Conservation (phyloP, 495 filamentous ascomycete species). For the Acidiella bohemica region DNA sequence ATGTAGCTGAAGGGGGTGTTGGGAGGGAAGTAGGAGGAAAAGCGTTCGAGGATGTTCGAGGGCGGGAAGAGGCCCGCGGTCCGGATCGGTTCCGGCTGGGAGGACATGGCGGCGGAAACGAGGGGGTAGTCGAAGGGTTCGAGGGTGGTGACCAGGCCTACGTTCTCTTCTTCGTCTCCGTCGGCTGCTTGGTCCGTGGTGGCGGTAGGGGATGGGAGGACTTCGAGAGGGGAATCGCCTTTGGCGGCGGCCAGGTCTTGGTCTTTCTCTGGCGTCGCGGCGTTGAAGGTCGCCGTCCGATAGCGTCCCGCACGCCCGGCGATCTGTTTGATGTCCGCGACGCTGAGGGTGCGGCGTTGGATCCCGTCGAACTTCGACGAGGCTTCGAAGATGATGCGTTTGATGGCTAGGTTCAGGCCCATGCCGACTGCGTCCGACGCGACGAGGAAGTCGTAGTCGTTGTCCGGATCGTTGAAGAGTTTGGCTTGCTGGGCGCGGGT, state of each 20-base stretch:
- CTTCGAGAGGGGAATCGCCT: slow-evolving; percentile 5
- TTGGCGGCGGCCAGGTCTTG: slow-evolving; percentile 8
- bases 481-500: slow-evolving; percentile 79
- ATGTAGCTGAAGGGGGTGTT: slow-evolving; percentile 66
- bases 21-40: slow-evolving; percentile 65
- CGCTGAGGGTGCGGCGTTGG: slow-evolving; percentile 37
- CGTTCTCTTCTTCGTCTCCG: slow-evolving; percentile 18
- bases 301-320: slow-evolving; percentile 86
- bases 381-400: slow-evolving; percentile 77
- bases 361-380: slow-evolving; percentile 50
- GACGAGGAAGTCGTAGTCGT: slow-evolving; percentile 85
- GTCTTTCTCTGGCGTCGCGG: slow-evolving; percentile 14
- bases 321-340: slow-evolving; percentile 88
- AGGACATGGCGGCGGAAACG: slow-evolving; percentile 47
- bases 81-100: slow-evolving; percentile 49
- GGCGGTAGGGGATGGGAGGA: not conserved
- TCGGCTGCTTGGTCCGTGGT: slow-evolving; percentile 2
- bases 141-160: slow-evolving; percentile 72
- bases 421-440: slow-evolving; percentile 97
- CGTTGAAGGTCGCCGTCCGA: slow-evolving; percentile 42
- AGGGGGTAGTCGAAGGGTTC: slow-evolving; percentile 52
- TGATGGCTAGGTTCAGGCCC: slow-evolving; percentile 90
- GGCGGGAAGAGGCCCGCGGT: slow-evolving; percentile 68
- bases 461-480: slow-evolving; percentile 87
- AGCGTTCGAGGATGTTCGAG: slow-evolving; percentile 47